Conservation (phyloP, 192 early-diverging fungal species). For the Entomortierella chlamydospora region DNA sequence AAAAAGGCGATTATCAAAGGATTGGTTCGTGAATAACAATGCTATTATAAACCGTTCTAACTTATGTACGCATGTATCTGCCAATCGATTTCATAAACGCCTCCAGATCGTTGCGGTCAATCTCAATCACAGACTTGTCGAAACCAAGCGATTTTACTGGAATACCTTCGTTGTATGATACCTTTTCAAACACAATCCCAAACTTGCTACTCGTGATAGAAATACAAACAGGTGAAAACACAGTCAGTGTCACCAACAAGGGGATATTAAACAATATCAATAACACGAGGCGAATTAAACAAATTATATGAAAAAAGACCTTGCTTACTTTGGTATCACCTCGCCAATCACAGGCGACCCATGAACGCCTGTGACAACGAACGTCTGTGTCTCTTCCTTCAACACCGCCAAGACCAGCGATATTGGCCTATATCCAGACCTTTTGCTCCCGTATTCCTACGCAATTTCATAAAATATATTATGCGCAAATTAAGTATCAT, state of each 20-base stretch:
- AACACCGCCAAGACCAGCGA: conserved; percentile 86
- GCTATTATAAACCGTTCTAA: too few relatives aligned
- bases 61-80: conserved; percentile 62
- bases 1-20: too few relatives aligned
- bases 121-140: conserved; percentile 85
- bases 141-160: conserved; percentile 80
- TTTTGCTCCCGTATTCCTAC: conserved; percentile 78
- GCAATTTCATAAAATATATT: too few relatives aligned
- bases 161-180: conserved; percentile 74
- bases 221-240: not conserved
- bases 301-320: not conserved
- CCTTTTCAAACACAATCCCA: conserved; percentile 84
- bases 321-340: conserved; percentile 62
- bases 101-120: conserved; percentile 77
- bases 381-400: conserved; percentile 67
- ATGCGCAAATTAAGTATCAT: too few relatives aligned
- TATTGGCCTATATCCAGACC: conserved; percentile 53
- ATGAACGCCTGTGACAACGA: conserved; percentile 78
- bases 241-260: not conserved
- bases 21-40: too few relatives aligned
- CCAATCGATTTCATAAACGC: conserved; percentile 68
- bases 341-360: conserved; percentile 62
- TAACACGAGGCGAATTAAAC: not conserved
- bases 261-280: not conserved
- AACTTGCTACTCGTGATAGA: conserved; percentile 68